Conservation (phyloP, 169 alveolate genomes). For the Plasmodium falciparum region DNA sequence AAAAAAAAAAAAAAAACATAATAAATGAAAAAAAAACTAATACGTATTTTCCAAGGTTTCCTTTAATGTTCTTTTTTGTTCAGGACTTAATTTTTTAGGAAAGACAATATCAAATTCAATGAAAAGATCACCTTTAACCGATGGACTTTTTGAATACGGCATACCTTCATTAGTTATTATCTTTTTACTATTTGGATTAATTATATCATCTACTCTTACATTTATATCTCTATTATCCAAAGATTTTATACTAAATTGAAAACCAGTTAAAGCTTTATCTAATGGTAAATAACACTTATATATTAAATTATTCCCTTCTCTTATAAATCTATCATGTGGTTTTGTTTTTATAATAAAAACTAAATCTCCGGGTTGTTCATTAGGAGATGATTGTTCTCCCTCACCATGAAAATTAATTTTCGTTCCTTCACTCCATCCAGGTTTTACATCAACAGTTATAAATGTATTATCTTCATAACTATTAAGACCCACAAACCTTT, state of each 20-base stretch:
- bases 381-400: conserved; percentile 88
- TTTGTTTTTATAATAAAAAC: conserved; percentile 84
- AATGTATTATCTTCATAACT: conserved; percentile 88
- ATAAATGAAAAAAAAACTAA: neutral
- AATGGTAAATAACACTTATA: conserved; percentile 87
- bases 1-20: no score
- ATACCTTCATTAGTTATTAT: conserved; percentile 83
- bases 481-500: conserved; percentile 79
- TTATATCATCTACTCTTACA: conserved; percentile 85
- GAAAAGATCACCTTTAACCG: conserved; percentile 84
- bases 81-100: conserved; percentile 84
- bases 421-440: conserved; percentile 92
- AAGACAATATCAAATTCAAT: conserved; percentile 86
- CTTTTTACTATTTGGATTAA: conserved; percentile 85
- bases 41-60: neutral
- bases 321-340: conserved; percentile 82
- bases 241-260: conserved; percentile 87
- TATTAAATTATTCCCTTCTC: conserved; percentile 87
- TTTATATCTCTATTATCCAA: conserved; percentile 88
- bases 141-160: conserved; percentile 85
- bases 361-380: conserved; percentile 86
- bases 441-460: conserved; percentile 87
- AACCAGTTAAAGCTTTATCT: conserved; percentile 87
- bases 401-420: conserved; percentile 87
- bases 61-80: conserved; percentile 78